Base-by-base conservation (phyloP, 2,329 filamentous ascomycete genomes). In the Aschersonia sp. region DNA sequence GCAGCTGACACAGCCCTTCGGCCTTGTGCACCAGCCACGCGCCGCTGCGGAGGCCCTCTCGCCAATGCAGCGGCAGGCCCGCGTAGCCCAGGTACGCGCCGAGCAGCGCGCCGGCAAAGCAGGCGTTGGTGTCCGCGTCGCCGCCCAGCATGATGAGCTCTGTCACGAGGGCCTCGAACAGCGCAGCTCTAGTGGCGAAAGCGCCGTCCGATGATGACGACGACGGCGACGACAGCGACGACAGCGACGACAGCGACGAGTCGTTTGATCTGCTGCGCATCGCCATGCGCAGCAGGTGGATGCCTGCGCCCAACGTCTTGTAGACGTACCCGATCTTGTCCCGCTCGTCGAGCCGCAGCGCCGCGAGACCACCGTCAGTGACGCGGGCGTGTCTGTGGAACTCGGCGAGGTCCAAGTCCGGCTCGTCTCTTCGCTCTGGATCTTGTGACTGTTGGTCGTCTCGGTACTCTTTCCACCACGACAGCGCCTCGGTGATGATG, bases 91-190 rank as follows among this genome's bases (percentile, higher is more conserved):
- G 53, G 41, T 67, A 69, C 0, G 64, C 66, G 0, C 73, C 73
- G 1, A 76, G 52, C 0, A 76, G 57, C 0, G 71, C 70, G 0
- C 72, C 72, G 0, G 72, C 71, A 47, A 70, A 71, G 43, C 70
- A 73, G 6, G 70, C 72, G 50, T 76, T 76, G 1, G 73, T 76
- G 51, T 76, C 73, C 4, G 72, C 70, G 50, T 76, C 73, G 0
- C 73, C 73, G 2, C 70, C 73, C 37, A 67, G 62, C 69, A 75
- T 72, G 37, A 70, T 65, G 11, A 76, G 60, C 6, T 69, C 62
- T 0, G 67, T 70, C 10, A 75, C 70, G 9, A 72, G 58, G 5
- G 63, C 57, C 56, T 76, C 70, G 51, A 76, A 75, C 22, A 22
- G 22, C 22, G 22, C 22, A 22, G 22, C 22, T 22, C 22, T 22